Evolutionary conservation across 73 alveolate species (phyloP).

Genomic region (Paramecium sexaurelia): DNA sequence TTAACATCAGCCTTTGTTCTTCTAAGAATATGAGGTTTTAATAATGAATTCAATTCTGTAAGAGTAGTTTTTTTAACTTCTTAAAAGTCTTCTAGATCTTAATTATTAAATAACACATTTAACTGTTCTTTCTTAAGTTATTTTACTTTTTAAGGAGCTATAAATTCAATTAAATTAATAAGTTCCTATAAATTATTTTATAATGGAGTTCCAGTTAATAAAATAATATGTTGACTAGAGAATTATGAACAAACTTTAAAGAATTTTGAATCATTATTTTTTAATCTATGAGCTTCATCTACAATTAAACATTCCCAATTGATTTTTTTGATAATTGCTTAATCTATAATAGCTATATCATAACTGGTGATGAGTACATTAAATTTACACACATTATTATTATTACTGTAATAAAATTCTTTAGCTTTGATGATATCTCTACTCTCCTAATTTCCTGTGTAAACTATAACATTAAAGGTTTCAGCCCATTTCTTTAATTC

Average conservation of each 20-base stretch:
- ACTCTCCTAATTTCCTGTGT: constrained; percentile 81
- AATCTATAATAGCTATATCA: constrained; percentile 87
- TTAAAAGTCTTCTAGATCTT: constrained; percentile 59
- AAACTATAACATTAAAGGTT: constrained; percentile 76
- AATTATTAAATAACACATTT: constrained; percentile 55
- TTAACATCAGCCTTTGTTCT: constrained; percentile 93
- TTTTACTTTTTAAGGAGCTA: constrained; percentile 83
- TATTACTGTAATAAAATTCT: constrained; percentile 59
- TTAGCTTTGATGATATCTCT: constrained; percentile 71
- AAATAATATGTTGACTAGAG: constrained; percentile 81
- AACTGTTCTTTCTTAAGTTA: constrained; percentile 62
- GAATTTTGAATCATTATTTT: constrained; percentile 87
- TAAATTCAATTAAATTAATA: constrained; percentile 82
- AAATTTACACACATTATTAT: constrained; percentile 75
- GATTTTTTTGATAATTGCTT: constrained; percentile 71
- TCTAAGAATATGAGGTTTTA: constrained; percentile 93
- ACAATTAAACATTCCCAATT: constrained; percentile 89
- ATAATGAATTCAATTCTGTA: constrained; percentile 79
- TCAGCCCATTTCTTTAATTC: constrained; percentile 94
- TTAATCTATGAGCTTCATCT: constrained; percentile 97
- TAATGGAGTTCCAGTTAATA: constrained; percentile 96
- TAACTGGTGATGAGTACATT: constrained; percentile 89
- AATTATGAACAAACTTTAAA: constrained; percentile 75
- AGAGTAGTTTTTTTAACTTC: constrained; percentile 71
- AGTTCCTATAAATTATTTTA: constrained; percentile 93